Conservation (phyloP, 805 yeast species). For the Starmerella stellata region DNA sequence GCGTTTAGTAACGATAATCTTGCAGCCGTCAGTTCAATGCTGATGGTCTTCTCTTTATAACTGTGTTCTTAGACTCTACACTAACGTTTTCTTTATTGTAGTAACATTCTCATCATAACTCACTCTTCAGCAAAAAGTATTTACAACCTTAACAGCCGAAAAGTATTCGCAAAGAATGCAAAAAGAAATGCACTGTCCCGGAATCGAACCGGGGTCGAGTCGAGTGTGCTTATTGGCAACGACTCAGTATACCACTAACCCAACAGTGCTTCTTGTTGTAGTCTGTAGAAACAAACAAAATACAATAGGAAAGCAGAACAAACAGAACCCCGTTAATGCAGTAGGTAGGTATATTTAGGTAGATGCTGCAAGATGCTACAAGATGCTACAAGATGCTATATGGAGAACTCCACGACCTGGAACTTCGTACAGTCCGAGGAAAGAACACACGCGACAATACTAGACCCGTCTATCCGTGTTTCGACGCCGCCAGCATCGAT, state of each 20-base stretch:
- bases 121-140: too few species aligned
- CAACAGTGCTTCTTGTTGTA: slow-evolving; percentile 9
- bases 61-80: too few species aligned
- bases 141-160: too few species aligned
- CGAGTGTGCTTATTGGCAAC: slow-evolving; percentile 13
- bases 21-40: neutral
- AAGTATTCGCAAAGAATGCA: too few species aligned
- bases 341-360: too few species aligned
- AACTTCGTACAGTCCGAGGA: neutral
- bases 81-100: too few species aligned
- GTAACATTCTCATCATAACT: too few species aligned
- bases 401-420: neutral
- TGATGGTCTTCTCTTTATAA: neutral
- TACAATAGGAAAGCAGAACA: too few species aligned
- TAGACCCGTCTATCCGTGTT: neutral
- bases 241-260: slow-evolving; percentile 18
- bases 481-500: neutral
- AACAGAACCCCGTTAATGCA: too few species aligned
- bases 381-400: too few species aligned
- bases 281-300: neutral
- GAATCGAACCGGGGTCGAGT: slow-evolving; percentile 18
- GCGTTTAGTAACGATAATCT: neutral
- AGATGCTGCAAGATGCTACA: too few species aligned
- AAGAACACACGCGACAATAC: neutral
- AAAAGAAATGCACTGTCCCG: slow-evolving; percentile 7